Base-by-base conservation (phyloP, 352 stramenopile species). In the Phytophthora foliorum region DNA sequence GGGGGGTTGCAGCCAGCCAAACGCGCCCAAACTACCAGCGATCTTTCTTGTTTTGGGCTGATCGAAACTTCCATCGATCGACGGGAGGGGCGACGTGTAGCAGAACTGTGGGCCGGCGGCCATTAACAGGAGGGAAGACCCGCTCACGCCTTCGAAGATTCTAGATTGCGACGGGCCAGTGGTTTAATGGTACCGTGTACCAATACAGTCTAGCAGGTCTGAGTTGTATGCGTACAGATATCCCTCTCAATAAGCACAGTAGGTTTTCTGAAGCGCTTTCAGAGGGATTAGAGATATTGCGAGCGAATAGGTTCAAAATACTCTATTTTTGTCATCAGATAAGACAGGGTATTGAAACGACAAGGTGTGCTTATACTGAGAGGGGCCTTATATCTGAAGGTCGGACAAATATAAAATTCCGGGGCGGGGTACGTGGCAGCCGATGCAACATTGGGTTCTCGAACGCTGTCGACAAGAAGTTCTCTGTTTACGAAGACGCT, bases 71-170 rank as follows among this genome's bases (percentile, higher is more conserved):
- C 64, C 44, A 69, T 55, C 44, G 57, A 78, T 74, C 53, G 19
- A 38, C 8, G 34, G 66, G 79, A 17, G 52, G 42, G 77, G 67
- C 68, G 77, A 85, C 66, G 49, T 75, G 4, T 2, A 55, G 13
- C 1, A 0, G 51, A 58, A 62, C 25, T 17, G 11, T 36, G 5
- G 9, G 2, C 0, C 0, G 1, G 0, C 13, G 1, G 0, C 1
- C 16, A 17, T 22, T 2, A 16, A 21, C 13, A 24, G 32, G 53
- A 77, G 65, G 57, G 64, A 65, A 24, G 51, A 66, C 52, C 10
- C 63, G 31, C 52, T 64, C 31, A 27, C 21, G n/a, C n/a, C 38
- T 71, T 90, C 56, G 83, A 91, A 91, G 66, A 65, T 91, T 91
- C 83, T 90, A 91, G 82, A 91, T 86, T 86, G 77, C 52, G 50